Conservation (phyloP, 768 basidiomycete genomes). For the Xerocomus brunneocitrinus region DNA sequence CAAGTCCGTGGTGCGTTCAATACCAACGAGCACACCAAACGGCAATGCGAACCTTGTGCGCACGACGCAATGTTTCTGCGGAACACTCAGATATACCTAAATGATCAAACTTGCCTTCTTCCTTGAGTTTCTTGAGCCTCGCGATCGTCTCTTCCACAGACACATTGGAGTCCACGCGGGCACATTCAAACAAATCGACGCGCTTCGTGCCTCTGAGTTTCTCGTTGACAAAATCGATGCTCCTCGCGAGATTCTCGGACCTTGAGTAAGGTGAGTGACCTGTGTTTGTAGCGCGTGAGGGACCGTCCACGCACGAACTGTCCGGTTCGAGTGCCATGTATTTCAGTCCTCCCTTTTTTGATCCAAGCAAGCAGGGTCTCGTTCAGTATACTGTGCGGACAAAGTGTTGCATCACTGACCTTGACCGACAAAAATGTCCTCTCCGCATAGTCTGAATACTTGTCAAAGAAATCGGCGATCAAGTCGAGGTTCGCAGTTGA, state of each 20-base stretch:
- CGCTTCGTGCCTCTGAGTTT: constrained; percentile 48
- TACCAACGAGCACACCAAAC: background rate
- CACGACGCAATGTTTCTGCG: constrained; percentile 42
- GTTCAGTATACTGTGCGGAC: background rate
- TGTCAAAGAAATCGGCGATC: constrained; percentile 43
- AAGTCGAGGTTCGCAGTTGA: constrained; percentile 42
- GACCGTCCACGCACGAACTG: constrained; percentile 24
- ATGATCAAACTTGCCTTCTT: constrained; percentile 35
- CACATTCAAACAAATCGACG: constrained; percentile 56
- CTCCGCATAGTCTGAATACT: constrained; percentile 30
- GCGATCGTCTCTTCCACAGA: constrained; percentile 44
- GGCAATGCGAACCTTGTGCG: constrained; percentile 14
- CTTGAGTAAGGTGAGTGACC: background rate
- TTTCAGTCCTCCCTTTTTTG: background rate
- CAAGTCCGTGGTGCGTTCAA: too few relatives aligned
- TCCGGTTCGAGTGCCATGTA: constrained; percentile 13
- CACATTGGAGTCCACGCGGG: constrained; percentile 41
- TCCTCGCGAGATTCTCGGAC: constrained; percentile 40
- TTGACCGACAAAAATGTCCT: constrained; percentile 29
- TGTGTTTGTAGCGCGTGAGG: background rate
- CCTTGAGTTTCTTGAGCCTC: constrained; percentile 40
- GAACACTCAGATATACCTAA: constrained; percentile 54
- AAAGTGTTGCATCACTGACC: background rate
- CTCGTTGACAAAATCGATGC: constrained; percentile 42
- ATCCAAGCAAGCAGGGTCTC: too few relatives aligned